Conservation (phyloP, 1,139 yeast species). For the Hansenula sp. region DNA sequence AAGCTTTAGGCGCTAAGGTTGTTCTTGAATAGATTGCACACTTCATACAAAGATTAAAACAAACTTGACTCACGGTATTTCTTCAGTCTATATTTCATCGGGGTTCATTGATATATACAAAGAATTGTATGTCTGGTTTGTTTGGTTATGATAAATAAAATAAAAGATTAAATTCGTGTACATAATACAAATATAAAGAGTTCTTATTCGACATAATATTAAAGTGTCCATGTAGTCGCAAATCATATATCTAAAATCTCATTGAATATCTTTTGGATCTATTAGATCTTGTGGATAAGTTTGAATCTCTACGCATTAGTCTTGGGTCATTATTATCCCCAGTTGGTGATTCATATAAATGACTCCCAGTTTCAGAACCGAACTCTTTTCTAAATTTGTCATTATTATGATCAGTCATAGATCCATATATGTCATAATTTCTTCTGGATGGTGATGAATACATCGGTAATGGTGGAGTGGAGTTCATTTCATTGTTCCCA, state of each 20-base stretch:
- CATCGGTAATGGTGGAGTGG: neutral
- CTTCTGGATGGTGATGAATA: neutral
- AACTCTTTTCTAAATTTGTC: neutral
- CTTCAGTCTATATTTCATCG: no score
- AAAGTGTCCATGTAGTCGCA: neutral
- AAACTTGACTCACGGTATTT: no score
- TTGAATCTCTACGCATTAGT: neutral
- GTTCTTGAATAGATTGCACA: conserved; percentile 58
- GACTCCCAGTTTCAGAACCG: neutral
- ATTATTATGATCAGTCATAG: no score
- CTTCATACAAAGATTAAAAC: no score
- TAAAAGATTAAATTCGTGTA: conserved; percentile 3
- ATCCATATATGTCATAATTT: neutral
- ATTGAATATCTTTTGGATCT: conserved; percentile 18
- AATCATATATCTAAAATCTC: conserved; percentile 14
- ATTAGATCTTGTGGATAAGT: neutral
- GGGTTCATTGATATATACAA: no score
- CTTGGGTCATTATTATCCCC: neutral
- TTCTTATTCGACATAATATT: neutral
- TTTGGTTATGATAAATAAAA: conserved; percentile 1
- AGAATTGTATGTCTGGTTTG: no score
- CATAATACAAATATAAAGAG: conserved; percentile 1
- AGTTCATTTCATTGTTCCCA: neutral
- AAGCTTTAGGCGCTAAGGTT: conserved; percentile 93
- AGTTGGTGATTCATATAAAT: no score